Evolutionary conservation across 129 eudicot species (phyloP).

Genomic region (Kitagawia praeruptora): DNA sequence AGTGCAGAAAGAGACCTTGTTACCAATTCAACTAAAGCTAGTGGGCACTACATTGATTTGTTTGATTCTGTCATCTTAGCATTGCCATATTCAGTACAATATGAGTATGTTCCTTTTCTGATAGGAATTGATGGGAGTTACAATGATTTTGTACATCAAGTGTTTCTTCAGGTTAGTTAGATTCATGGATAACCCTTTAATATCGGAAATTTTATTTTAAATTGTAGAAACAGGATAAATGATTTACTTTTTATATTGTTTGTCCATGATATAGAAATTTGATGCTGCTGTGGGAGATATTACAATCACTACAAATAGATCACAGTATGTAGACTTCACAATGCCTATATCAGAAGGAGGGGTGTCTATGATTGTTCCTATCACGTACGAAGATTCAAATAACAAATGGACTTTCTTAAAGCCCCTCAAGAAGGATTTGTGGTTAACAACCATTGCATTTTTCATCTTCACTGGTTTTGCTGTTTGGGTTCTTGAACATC

Average conservation of each 20-base stretch:
- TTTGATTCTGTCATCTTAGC: constrained; percentile 23
- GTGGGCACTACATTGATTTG: constrained; percentile 27
- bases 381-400: constrained; percentile 3
- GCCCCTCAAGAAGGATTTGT: constrained; percentile 26
- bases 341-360: constrained; percentile 27
- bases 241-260: background rate
- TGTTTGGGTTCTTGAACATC: constrained; percentile 6
- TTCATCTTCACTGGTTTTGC: constrained; percentile 21
- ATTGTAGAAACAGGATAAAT: background rate
- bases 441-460: constrained; percentile 27
- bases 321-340: constrained; percentile 27
- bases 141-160: constrained; percentile 22
- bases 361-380: constrained; percentile 16
- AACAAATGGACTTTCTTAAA: constrained; percentile 20
- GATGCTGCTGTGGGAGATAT: constrained; percentile 41
- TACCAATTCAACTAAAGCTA: constrained; percentile 4
- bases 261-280: constrained; percentile 11
- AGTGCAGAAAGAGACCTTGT: constrained; percentile 17
- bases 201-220: background rate
- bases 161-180: constrained; percentile 23
- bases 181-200: background rate
- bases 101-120: constrained; percentile 26
- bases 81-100: constrained; percentile 26
- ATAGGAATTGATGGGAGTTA: constrained; percentile 20
- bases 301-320: constrained; percentile 24